phyloP scores from a whole-genome alignment of 495 filamentous ascomycete genomes.

The Parathielavia appendiculata region DNA sequence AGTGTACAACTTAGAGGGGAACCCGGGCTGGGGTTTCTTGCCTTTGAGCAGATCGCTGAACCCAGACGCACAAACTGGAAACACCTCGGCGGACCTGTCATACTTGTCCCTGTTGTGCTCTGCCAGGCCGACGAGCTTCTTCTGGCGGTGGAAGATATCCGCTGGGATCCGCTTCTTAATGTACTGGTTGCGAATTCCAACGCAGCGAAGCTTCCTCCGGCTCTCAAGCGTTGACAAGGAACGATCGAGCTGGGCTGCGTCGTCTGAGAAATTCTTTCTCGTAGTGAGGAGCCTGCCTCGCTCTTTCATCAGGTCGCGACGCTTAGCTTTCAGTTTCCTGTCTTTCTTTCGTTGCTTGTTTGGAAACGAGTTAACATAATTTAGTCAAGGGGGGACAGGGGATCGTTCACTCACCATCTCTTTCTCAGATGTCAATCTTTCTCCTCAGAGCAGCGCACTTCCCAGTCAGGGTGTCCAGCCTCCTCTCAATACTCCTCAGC shows the following conservation, averaged over 20 bases:
- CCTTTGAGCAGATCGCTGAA: conserved; percentile 17
- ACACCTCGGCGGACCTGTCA: conserved; percentile 7
- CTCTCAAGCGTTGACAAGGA: background rate
- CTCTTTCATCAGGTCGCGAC: background rate
- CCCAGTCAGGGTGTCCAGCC: background rate
- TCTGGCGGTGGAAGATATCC: conserved; percentile 11
- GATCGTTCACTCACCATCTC: background rate
- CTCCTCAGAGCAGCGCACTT: background rate
- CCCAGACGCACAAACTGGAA: conserved; percentile 18
- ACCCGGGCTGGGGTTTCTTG: conserved; percentile 9
- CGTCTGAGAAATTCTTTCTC: background rate
- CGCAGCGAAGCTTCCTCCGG: conserved; percentile 9
- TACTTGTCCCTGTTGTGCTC: background rate
- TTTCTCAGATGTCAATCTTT: background rate
- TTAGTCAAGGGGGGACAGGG: background rate
- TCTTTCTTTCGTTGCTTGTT: background rate
- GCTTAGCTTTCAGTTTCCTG: background rate
- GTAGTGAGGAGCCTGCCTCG: background rate
- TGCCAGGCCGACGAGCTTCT: background rate
- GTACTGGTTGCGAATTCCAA: conserved; percentile 10
- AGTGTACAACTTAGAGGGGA: conserved; percentile 20
- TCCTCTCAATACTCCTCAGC: background rate
- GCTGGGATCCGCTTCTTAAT: conserved; percentile 11
- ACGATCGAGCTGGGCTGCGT: background rate
- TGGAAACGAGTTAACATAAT: background rate